These are phyloP conservation scores for Boehmeria nivea DNA, from an alignment of 306 rosid genomes.

Conservation along the genomic window DNA sequence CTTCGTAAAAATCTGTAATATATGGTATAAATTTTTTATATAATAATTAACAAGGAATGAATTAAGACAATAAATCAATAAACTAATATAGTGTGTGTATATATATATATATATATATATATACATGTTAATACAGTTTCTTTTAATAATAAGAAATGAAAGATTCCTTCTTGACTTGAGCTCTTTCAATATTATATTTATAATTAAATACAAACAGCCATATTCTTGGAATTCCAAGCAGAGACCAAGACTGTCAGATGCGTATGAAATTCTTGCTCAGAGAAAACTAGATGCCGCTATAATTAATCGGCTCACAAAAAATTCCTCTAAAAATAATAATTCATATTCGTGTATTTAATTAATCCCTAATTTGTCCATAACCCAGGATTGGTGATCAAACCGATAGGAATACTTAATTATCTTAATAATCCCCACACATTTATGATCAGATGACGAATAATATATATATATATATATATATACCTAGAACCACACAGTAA, in stretches of 20 bases:
- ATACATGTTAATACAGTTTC: background rate
- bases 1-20: background rate
- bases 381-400: conserved; percentile 40
- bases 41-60: conserved; percentile 6
- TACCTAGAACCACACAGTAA: conserved; percentile 25
- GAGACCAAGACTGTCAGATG: conserved; percentile 29
- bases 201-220: background rate
- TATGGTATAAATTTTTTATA: background rate
- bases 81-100: background rate
- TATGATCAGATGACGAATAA: conserved; percentile 15
- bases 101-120: background rate
- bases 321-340: conserved; percentile 1
- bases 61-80: background rate
- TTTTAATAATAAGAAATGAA: conserved; percentile 16
- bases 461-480: background rate
- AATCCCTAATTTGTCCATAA: conserved; percentile 29
- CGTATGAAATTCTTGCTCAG: conserved; percentile 17
- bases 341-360: too few relatives aligned
- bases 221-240: conserved; percentile 18
- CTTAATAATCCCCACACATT: conserved; percentile 20
- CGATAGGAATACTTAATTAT: conserved; percentile 17
- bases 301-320: conserved; percentile 27
- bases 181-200: background rate
- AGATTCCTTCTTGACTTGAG: conserved; percentile 44
- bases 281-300: conserved; percentile 47